Conservation (phyloP, 1,284 basidiomycete genomes). For the Anthracocystis panici-leucophaei region DNA sequence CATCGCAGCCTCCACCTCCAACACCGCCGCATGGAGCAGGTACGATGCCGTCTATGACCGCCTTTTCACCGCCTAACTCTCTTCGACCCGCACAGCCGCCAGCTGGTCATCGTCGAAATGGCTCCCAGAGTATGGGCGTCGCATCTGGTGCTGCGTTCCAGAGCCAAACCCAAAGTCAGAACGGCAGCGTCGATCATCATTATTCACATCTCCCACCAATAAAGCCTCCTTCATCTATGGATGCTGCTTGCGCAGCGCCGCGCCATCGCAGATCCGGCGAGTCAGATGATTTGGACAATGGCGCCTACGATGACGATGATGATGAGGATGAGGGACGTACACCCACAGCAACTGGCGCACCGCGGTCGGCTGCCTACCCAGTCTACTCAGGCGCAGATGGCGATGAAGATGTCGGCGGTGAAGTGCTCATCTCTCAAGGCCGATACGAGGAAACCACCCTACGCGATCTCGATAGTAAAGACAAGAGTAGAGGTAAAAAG, state of each 20-base stretch:
- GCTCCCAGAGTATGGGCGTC: slow-evolving; percentile 13
- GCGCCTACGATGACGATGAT: background rate
- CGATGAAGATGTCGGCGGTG: slow-evolving; percentile 23
- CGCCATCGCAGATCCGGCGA: slow-evolving; percentile 16
- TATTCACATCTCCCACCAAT: background rate
- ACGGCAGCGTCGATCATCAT: slow-evolving; percentile 5
- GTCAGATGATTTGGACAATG: background rate
- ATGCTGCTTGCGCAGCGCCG: slow-evolving; percentile 6
- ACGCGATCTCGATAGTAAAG: slow-evolving; percentile 23
- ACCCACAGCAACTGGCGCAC: slow-evolving; percentile 4
- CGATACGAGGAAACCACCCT: slow-evolving; percentile 34
- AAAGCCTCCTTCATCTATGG: background rate
- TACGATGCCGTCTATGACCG: background rate
- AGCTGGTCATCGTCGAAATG: slow-evolving; percentile 12
- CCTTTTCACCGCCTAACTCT: slow-evolving; percentile 19
- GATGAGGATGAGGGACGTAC: slow-evolving; percentile 15
- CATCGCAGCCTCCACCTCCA: slow-evolving; percentile 3
- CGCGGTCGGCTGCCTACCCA: slow-evolving; percentile 30
- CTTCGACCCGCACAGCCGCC: slow-evolving; percentile 28
- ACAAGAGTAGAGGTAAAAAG: slow-evolving; percentile 45
- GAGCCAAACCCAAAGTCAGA: background rate
- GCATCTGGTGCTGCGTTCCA: slow-evolving; percentile 14
- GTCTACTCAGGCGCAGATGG: slow-evolving; percentile 38
- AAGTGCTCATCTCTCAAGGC: slow-evolving; percentile 46
- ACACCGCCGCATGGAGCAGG: background rate